These are phyloP conservation scores for Caryopteris hybrid DNA, from an alignment of 305 asterid species.

Conservation along the genomic window DNA sequence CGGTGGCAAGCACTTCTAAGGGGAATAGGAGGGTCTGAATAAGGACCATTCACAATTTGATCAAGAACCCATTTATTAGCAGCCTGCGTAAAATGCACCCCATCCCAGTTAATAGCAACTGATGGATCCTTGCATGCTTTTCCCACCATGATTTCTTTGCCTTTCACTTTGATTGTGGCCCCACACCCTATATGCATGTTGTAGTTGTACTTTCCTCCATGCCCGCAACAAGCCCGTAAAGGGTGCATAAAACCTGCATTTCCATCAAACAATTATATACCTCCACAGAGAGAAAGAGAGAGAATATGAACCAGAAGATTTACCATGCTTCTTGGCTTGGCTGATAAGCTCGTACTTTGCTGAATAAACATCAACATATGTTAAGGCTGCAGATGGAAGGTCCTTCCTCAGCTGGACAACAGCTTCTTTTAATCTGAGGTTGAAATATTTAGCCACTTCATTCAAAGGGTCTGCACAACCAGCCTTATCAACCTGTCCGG, in stretches of 20 bases:
- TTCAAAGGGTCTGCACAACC: conserved; percentile 73
- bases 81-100: conserved; percentile 77
- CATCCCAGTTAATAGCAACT: conserved; percentile 65
- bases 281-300: no score
- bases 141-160: conserved; percentile 53
- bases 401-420: conserved; percentile 44
- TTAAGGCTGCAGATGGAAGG: conserved; percentile 55
- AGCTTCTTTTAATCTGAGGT: conserved; percentile 43
- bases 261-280: no score
- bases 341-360: conserved; percentile 65
- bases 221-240: conserved; percentile 79
- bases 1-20: conserved; percentile 55
- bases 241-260: conserved; percentile 75
- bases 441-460: conserved; percentile 56
- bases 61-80: conserved; percentile 68
- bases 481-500: conserved; percentile 46
- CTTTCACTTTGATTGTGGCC: conserved; percentile 48
- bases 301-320: no score
- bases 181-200: conserved; percentile 60
- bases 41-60: conserved; percentile 55
- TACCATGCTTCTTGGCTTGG: conserved; percentile 55
- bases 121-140: conserved; percentile 59
- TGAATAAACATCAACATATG: conserved; percentile 77
- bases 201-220: conserved; percentile 89
- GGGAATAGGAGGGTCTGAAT: conserved; percentile 77